Percentiles rank a stretch among this genome's conserved stretches.
Evolutionary conservation across 1,284 basidiomycete genomes (phyloP).

Genomic region (Ustilago sp.): DNA sequence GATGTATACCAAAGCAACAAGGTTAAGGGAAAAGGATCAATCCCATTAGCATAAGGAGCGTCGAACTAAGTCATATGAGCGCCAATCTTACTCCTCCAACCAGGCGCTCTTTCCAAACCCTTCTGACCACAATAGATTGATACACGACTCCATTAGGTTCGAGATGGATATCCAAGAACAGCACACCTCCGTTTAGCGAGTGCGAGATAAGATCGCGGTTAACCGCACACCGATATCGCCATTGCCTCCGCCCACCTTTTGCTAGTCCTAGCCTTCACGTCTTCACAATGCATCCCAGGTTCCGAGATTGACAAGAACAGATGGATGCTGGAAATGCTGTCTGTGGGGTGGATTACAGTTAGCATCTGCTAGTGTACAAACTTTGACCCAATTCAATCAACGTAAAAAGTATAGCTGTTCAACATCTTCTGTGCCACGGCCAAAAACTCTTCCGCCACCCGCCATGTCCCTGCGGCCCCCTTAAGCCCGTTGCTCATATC

Average conservation of each 20-base stretch:
- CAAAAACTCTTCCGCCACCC: slow-evolving; percentile 42
- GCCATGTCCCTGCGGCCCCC: slow-evolving; percentile 33
- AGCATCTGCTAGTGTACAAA: not conserved
- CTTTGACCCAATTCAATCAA: slow-evolving; percentile 7
- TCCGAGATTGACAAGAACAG: not conserved
- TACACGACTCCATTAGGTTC: slow-evolving; percentile 78
- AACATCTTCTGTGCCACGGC: slow-evolving; percentile 34
- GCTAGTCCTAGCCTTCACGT: not conserved
- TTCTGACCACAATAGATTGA: slow-evolving; percentile 84
- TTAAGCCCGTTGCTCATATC: slow-evolving; percentile 49
- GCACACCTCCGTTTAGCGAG: slow-evolving; percentile 78
- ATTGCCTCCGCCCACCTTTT: not conserved
- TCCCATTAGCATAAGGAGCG: slow-evolving; percentile 11
- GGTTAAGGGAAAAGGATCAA: not conserved
- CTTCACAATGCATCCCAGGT: not conserved
- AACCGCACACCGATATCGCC: not conserved
- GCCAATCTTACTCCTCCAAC: slow-evolving; percentile 84
- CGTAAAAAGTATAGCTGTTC: slow-evolving; percentile 38
- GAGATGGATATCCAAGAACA: slow-evolving; percentile 88
- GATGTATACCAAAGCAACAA: slow-evolving; percentile 20
- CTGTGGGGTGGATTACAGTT: not conserved
- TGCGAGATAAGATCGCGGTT: not conserved
- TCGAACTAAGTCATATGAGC: slow-evolving; percentile 22
- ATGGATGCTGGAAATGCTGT: not conserved
- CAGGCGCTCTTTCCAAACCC: slow-evolving; percentile 89